A percentile compares a stretch with the other conserved stretches of the same genome.
Evolutionary conservation across 2,329 filamentous ascomycete genomes (phyloP).

Genomic region (Colletotrichum theobromicola): DNA sequence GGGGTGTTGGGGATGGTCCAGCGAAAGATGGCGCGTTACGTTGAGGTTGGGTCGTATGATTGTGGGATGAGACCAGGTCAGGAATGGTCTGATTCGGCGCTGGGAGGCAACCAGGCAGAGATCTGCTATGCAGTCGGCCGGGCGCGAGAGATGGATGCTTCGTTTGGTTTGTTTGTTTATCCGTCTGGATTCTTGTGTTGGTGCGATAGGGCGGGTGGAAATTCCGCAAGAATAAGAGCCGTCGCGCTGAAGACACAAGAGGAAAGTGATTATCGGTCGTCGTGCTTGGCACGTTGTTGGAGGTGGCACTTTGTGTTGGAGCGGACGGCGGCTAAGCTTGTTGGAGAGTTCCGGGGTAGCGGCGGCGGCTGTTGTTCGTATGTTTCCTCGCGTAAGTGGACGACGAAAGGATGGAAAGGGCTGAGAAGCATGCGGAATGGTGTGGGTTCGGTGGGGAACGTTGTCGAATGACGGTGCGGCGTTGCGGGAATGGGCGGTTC

Average conservation of each 20-base stretch:
- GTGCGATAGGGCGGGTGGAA: neutral
- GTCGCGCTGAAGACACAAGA: neutral
- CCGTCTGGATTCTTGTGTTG: neutral
- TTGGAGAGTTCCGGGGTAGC: neutral
- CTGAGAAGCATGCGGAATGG: neutral
- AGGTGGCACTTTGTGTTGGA: neutral
- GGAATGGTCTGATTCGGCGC: slow-evolving; percentile 7
- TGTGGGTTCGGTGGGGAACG: slow-evolving; percentile 1
- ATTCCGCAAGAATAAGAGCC: neutral
- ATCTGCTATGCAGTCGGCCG: neutral
- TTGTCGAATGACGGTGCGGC: neutral
- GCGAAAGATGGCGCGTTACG: neutral
- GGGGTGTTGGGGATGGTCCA: neutral
- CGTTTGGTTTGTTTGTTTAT: neutral
- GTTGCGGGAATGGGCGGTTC: slow-evolving; percentile 4
- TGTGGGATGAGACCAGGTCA: slow-evolving; percentile 3
- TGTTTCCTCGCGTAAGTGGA: neutral
- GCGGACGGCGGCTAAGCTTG: neutral
- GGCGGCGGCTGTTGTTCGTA: neutral
- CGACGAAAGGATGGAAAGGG: neutral
- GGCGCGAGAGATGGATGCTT: neutral
- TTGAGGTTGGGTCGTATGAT: slow-evolving; percentile 14
- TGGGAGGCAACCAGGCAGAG: neutral
- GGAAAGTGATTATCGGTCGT: neutral
- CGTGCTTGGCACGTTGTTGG: neutral